These are phyloP conservation scores for Trichoderma erinaceum DNA, from an alignment of 495 filamentous ascomycete genomes.

Conservation along the genomic window DNA sequence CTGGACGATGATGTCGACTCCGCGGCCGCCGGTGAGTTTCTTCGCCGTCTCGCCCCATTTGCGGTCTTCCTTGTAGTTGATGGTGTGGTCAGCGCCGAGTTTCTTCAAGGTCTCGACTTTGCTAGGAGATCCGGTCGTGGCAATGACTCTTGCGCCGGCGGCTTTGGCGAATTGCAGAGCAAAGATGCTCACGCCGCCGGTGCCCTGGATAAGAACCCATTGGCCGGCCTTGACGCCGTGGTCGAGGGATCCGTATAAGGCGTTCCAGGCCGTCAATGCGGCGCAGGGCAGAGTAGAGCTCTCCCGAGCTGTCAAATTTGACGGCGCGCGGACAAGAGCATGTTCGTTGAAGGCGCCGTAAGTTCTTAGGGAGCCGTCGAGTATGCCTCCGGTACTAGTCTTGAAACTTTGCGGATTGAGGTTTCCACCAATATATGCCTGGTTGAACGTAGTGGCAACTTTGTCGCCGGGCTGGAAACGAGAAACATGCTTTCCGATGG, in stretches of 20 bases:
- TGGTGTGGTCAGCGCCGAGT: conserved; percentile 45
- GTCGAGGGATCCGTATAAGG: conserved; percentile 27
- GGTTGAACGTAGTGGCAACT: conserved; percentile 24
- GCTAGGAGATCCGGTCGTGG: conserved; percentile 32
- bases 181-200: conserved; percentile 32
- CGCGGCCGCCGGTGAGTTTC: conserved; percentile 45
- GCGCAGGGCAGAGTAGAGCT: conserved; percentile 25
- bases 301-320: conserved; percentile 21
- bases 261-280: conserved; percentile 35
- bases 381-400: conserved; percentile 21
- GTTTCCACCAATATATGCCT: conserved; percentile 19
- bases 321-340: conserved; percentile 23
- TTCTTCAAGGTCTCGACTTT: conserved; percentile 30
- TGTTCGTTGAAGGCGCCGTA: conserved; percentile 25
- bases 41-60: conserved; percentile 59
- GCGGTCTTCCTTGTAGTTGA: conserved; percentile 55
- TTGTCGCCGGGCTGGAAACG: conserved; percentile 51
- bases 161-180: conserved; percentile 35
- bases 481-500: conserved; percentile 50
- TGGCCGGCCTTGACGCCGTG: conserved; percentile 22
- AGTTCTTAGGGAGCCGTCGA: conserved; percentile 22
- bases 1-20: conserved; percentile 56
- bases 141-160: conserved; percentile 33
- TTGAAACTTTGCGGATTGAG: conserved; percentile 13
- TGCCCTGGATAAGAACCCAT: conserved; percentile 29